Base-by-base conservation (phyloP, 352 stramenopile genomes). In the Phytophthora constricta region DNA sequence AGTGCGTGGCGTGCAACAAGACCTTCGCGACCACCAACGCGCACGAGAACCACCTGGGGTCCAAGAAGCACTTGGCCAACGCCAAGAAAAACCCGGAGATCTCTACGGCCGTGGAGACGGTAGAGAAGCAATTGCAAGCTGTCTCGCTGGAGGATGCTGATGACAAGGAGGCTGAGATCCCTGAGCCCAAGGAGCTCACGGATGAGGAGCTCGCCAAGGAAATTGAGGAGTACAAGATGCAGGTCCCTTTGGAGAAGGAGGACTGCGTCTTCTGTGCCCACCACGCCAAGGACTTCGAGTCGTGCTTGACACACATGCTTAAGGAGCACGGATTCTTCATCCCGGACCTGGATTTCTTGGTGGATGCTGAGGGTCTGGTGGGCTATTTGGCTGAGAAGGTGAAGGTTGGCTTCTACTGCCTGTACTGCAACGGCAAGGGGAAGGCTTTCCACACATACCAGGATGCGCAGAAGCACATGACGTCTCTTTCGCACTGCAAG, bases 401-500 rank as follows among this genome's bases (percentile, higher is more conserved):
- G 64, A 98, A 98, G 72, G 74, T 98, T 2, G 96, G 96, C 14
- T 93, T 98, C 52, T 90, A 92, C 51, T 99, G 97, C 67, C 77
- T 99, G 49, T 98, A 97, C 72, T 99, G 97, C 74, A 96, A 98
- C 66, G 87, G 87, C 42, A 92, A 93, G 62, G 87, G 90, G 53
- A 92, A 96, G 72, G 70, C 82, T 4, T 99, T 99, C 80, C 79
- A 72, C 7, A 91, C 81, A 27, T 91, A 87, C 62, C 80, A 96
- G 64, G 94, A 95, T 50, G 92, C 91, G 53, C 90, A 98, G 75
- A 96, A 98, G 74, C 97, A 99, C 82, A 99, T 99, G 96, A 88
- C 79, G 13, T 90, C 87, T 50, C 80, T 96, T 26, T 94, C 80
- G 39, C 93, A 98, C 70, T 98, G 92, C 64, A 97, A 97, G 68